Conservation (phyloP, 2,329 filamentous ascomycete species). For the Fusarium lyarnte region DNA sequence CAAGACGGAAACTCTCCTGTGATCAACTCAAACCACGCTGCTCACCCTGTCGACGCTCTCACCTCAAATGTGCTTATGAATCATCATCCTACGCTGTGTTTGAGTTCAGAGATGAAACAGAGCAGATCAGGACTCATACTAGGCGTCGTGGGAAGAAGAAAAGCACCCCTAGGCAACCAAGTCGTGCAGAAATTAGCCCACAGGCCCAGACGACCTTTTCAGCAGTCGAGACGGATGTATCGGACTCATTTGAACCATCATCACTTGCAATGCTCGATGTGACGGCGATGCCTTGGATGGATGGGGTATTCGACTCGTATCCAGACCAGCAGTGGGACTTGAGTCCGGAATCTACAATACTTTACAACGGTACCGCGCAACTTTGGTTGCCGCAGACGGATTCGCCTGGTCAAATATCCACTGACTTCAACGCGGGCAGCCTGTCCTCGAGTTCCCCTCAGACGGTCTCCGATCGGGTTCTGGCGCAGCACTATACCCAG, state of each 20-base stretch:
- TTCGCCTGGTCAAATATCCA: fast-evolving
- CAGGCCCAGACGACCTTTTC: fast-evolving
- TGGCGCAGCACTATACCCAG: not conserved
- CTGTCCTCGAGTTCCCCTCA: not conserved
- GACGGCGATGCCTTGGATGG: not conserved
- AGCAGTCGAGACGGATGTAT: fast-evolving
- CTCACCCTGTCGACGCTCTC: not conserved
- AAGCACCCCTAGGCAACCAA: fast-evolving
- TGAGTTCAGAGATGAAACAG: not conserved
- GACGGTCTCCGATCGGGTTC: not conserved
- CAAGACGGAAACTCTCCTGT: not conserved
- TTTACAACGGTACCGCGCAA: not conserved
- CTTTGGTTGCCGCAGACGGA: not conserved
- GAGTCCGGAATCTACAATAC: not conserved
- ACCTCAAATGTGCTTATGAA: not conserved
- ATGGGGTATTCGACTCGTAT: not conserved
- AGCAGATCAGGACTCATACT: not conserved
- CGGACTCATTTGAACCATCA: not conserved
- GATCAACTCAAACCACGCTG: not conserved
- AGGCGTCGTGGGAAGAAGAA: not conserved
- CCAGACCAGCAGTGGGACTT: not conserved
- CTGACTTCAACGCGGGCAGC: not conserved
- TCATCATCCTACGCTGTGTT: fast-evolving
- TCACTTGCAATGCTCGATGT: not conserved
- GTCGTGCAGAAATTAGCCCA: fast-evolving